Percentiles rank a stretch among this genome's conserved stretches.
phyloP scores from a whole-genome alignment of 2,329 filamentous ascomycete genomes.

The Fusarium sublunatum region DNA sequence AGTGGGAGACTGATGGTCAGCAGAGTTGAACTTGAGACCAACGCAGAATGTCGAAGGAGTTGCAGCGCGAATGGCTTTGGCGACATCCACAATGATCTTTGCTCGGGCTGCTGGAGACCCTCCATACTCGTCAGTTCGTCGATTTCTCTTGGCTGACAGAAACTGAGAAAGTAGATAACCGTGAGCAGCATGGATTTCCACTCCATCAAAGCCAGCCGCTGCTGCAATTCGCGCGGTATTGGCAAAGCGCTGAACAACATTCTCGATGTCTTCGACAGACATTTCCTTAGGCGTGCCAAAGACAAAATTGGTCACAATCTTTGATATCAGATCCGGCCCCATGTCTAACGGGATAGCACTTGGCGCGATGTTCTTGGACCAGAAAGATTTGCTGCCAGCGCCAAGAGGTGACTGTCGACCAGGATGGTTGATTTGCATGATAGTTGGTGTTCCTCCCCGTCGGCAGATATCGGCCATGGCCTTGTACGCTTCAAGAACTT shows the following conservation, averaged over 20 bases:
- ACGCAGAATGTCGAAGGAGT: conserved; percentile 59
- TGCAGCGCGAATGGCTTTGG: conserved; percentile 54
- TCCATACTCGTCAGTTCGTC: conserved; percentile 66
- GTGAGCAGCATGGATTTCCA: conserved; percentile 63
- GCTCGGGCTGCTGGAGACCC: conserved; percentile 61
- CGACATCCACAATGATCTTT: conserved; percentile 63
- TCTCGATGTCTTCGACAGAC: conserved; percentile 63
- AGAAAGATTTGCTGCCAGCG: conserved; percentile 52
- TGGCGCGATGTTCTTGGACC: conserved; percentile 56
- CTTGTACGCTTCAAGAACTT: conserved; percentile 53
- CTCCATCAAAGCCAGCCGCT: conserved; percentile 59
- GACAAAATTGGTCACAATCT: conserved; percentile 48
- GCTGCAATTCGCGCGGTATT: conserved; percentile 60
- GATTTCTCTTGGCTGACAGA: conserved; percentile 61
- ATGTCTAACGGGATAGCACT: conserved; percentile 57
- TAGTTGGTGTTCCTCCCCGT: conserved; percentile 50
- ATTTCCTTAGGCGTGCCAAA: conserved; percentile 69
- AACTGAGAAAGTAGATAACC: conserved; percentile 70
- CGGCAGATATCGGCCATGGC: conserved; percentile 50
- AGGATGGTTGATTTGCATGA: conserved; percentile 61
- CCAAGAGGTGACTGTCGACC: conserved; percentile 58
- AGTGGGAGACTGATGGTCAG: conserved; percentile 61
- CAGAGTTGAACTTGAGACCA: conserved; percentile 67
- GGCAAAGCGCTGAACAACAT: conserved; percentile 64
- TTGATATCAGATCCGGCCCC: conserved; percentile 53